phyloP scores from a whole-genome alignment of 225 moss, liverwort and hornwort species.

The Thuidium tamariscinum region DNA sequence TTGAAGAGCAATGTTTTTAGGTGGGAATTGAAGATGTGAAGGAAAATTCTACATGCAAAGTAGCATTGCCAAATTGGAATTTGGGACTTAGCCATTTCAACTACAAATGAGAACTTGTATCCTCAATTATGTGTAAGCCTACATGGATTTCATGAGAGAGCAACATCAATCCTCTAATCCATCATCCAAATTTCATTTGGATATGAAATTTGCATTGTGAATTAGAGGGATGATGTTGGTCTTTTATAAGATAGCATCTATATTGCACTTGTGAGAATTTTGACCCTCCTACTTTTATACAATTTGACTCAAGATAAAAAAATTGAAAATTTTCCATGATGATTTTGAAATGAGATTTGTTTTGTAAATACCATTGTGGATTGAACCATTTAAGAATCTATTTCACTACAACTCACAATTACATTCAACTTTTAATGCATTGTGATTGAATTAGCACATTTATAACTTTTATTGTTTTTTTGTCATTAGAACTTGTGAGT shows the following conservation, averaged over 20 bases:
- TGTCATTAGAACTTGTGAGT: not conserved
- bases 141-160: not conserved
- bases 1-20: not conserved
- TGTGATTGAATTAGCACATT: not conserved
- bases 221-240: rapidly evolving
- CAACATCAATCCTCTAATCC: not conserved
- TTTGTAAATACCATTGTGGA: not conserved
- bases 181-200: not conserved
- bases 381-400: not conserved
- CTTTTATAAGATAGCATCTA: no score
- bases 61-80: not conserved
- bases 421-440: not conserved
- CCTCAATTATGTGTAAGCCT: not conserved
- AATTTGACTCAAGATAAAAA: not conserved
- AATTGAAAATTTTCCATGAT: not conserved
- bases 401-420: not conserved
- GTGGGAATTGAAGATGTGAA: not conserved
- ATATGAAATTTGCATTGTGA: not conserved
- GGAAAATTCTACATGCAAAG: not conserved
- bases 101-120: not conserved
- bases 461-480: not conserved
- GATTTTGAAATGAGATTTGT: not conserved
- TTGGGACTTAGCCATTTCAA: not conserved
- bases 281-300: not conserved
- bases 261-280: not conserved